Base-by-base conservation (phyloP, 2,329 filamentous ascomycete genomes). In the Colletotrichum sp. region DNA sequence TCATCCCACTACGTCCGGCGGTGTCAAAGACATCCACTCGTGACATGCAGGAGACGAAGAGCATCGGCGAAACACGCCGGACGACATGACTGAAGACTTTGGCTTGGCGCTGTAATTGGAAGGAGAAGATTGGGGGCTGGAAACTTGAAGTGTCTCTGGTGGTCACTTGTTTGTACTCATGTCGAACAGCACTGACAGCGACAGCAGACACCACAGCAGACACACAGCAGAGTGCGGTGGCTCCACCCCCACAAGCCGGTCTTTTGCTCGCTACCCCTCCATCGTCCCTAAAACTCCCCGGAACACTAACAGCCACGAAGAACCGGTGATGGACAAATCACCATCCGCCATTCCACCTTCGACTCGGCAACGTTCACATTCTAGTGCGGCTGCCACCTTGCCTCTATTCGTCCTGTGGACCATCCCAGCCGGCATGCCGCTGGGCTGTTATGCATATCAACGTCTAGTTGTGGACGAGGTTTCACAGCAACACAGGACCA, bases 221-320 rank as follows among this genome's bases (percentile, higher is more conserved):
- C 36, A 44, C 36, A 44, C 39, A 48, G 19, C 19, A n/a, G 19
- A 25, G 28, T 22, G n/a, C 3, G 19, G 9, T 36, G 30, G 39
- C 57, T 36, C 69, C 73, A 68, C 73, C 68, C 65, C 73, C 73
- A 75, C 73, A 65, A 68, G 39, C 73, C 73, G 73, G 63, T 36
- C 55, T 68, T 22, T 34, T 55, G 15, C 52, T 63, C 55, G 59
- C 27, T 34, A 39, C 36, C 39, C 72, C 22, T 70, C 63, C 61
- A 32, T 32, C 25, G 27, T 39, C 34, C 63, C 39, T 11, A 27
- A 60, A 27, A 68, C 22, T 44, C 48, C 66, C 52, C 48, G 30
- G 22, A 28, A 60, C 32, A 64, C 32, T 64, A 44, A 44, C 32
- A 64, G 27, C 2, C 22, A 59, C 22, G 13, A 28, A 27, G 19